Percentiles rank a stretch among this genome's conserved stretches.
Conservation (phyloP, 805 yeast genomes). For the Cyberlindnera nakhonratchasimensis region DNA sequence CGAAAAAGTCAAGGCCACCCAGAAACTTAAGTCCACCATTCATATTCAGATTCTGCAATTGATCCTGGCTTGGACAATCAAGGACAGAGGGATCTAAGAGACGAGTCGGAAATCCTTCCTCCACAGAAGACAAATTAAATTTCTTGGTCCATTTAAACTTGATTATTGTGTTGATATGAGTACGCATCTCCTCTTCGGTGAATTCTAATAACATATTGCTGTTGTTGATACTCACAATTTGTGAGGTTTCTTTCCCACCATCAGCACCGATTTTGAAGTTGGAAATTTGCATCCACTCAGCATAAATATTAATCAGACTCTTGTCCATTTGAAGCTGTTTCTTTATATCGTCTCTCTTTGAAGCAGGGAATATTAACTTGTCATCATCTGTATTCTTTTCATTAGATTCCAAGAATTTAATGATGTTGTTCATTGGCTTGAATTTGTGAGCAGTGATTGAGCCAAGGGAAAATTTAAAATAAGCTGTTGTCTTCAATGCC, state of each 20-base stretch:
- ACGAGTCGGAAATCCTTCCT: background rate
- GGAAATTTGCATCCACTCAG: slow-evolving; percentile 21
- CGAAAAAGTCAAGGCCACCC: slow-evolving; percentile 7
- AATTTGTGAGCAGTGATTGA: slow-evolving; percentile 14
- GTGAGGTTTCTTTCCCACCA: slow-evolving; percentile 5
- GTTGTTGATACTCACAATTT: slow-evolving; percentile 17
- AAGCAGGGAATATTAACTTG: background rate
- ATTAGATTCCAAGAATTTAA: slow-evolving; percentile 19
- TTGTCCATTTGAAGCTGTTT: slow-evolving; percentile 11
- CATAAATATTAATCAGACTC: slow-evolving; percentile 10
- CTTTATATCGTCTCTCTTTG: slow-evolving; percentile 13
- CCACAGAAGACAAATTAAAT: background rate
- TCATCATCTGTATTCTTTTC: slow-evolving; percentile 10
- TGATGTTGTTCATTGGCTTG: slow-evolving; percentile 17
- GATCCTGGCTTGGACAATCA: slow-evolving; percentile 4
- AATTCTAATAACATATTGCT: slow-evolving; percentile 14
- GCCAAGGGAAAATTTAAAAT: slow-evolving; percentile 8
- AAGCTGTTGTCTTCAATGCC: slow-evolving; percentile 12
- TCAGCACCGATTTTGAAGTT: background rate
- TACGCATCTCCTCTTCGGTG: slow-evolving; percentile 6
- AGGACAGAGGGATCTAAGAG: background rate
- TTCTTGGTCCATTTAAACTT: slow-evolving; percentile 6
- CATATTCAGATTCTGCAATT: background rate
- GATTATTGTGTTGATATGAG: background rate
- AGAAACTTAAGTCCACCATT: slow-evolving; percentile 1